Percentiles rank a stretch among this genome's conserved stretches.
phyloP scores from a whole-genome alignment of 176 grass and related monocot genomes.

The Miscanthus lutarioriparius region DNA sequence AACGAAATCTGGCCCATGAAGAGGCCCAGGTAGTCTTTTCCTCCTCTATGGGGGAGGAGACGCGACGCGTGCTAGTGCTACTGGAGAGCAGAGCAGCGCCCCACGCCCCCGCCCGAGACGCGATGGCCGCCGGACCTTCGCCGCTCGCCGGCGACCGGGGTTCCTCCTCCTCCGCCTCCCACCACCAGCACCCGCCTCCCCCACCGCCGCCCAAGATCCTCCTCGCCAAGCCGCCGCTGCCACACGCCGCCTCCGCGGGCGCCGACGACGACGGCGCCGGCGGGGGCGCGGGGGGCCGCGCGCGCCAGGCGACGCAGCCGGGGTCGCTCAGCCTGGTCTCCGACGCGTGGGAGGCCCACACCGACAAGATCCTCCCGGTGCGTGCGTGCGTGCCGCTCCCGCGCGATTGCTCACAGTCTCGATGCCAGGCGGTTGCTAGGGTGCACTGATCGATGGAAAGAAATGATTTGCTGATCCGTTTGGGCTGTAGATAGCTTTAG shows the following conservation, averaged over 20 bases:
- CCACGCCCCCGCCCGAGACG: neutral
- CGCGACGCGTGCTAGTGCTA: neutral
- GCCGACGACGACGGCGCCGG: constrained; percentile 42
- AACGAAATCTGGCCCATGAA: neutral
- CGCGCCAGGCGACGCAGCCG: constrained; percentile 62
- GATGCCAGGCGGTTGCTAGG: neutral
- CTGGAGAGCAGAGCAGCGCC: neutral
- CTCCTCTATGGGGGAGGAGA: neutral
- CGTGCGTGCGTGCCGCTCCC: constrained; percentile 4
- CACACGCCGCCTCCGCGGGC: constrained; percentile 28
- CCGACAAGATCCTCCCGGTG: constrained; percentile 83
- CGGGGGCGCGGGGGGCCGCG: neutral
- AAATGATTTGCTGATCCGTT: neutral
- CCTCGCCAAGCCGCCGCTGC: constrained; percentile 63
- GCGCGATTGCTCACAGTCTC: neutral
- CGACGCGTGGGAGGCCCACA: constrained; percentile 75
- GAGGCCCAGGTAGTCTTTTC: neutral
- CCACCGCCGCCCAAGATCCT: constrained; percentile 84
- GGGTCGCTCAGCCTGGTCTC: constrained; percentile 73
- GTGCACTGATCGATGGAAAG: neutral
- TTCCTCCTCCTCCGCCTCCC: neutral
- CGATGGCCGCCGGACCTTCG: constrained; percentile 58
- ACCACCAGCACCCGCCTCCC: constrained; percentile 39
- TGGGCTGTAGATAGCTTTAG: neutral
- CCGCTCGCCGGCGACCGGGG: constrained; percentile 34